Base-by-base conservation (phyloP, 1,284 basidiomycete species). In the Caloboletus firmus region DNA sequence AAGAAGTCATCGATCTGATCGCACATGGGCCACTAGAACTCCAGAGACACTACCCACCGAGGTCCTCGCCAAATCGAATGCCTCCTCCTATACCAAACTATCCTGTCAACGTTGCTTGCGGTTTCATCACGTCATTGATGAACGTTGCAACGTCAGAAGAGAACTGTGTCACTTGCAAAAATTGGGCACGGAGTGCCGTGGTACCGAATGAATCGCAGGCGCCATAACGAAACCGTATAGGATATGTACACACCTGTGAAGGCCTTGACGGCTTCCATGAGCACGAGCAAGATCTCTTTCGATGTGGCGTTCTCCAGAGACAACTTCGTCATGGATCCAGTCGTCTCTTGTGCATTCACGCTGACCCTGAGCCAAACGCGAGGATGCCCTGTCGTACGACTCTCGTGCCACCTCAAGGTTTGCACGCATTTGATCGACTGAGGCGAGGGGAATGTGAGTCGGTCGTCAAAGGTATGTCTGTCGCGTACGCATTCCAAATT, bases 21-120 rank as follows among this genome's bases (percentile, higher is more conserved):
- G 31, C 5, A 4, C 26, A 36, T 28, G 32, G 20, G 18, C 3
- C 20, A 10, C 12, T 36, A 72, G 73, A 64, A 77, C 84, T 65
- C 61, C 72, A 47, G 84, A 87, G 72, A 86, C 82, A 4, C 77
- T 84, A 39, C 58, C 79, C 12, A 67, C 73, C 0, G 81, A 84
- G 30, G 68, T 85, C 50, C 73, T 85, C 34, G 59, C 63, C 52
- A 82, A 83, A 71, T 79, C 86, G 79, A 66, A 80, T 67, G 82
- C 79, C 24, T 0, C 72, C 74, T 6, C 45, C 69, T 3, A 75
- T 72, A 52, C 66, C 74, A 36, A 64, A 68, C 28, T 79, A 80
- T 71, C 81, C 81, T 26, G 56, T 78, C 57, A 69, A 64, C 1
- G 49, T 44, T 20, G 60, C 62, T 30, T 62, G 62, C 0, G 61